Conservation (phyloP, 2,329 filamentous ascomycete genomes). For the Arachnomyces sp. region DNA sequence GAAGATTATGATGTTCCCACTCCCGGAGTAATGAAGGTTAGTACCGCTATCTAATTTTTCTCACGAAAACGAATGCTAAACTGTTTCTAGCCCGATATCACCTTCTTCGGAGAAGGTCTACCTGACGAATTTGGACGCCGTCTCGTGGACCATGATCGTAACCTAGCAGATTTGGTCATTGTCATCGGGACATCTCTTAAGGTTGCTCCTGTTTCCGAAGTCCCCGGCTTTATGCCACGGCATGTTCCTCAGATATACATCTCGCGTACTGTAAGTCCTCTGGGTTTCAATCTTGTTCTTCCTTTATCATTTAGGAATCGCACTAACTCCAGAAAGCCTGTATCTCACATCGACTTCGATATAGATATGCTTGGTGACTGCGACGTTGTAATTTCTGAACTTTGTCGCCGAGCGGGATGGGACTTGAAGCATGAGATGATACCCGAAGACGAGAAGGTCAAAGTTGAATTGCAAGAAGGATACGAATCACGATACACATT, state of each 20-base stretch:
- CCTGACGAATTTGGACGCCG: slow-evolving; percentile 75
- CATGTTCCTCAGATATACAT: slow-evolving; percentile 86
- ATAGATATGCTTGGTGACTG: slow-evolving; percentile 94
- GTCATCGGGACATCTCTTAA: slow-evolving; percentile 96
- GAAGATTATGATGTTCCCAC: slow-evolving; percentile 58
- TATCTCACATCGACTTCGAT: slow-evolving; percentile 88
- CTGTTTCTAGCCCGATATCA: slow-evolving; percentile 71
- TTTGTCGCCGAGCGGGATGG: slow-evolving; percentile 78
- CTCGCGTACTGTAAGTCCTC: slow-evolving; percentile 56
- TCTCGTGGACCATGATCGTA: slow-evolving; percentile 71
- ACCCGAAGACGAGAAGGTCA: slow-evolving; percentile 55
- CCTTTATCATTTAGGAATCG: background rate
- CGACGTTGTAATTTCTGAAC: slow-evolving; percentile 79
- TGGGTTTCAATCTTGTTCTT: background rate
- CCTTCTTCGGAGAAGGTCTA: slow-evolving; percentile 89
- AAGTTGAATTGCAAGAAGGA: slow-evolving; percentile 46
- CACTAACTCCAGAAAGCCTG: slow-evolving; percentile 47
- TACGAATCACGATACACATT: slow-evolving; percentile 39
- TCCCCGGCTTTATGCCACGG: slow-evolving; percentile 71
- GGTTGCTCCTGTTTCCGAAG: slow-evolving; percentile 88
- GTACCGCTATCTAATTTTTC: slow-evolving; percentile 2
- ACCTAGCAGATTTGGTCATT: slow-evolving; percentile 78
- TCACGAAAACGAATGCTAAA: slow-evolving; percentile 2
- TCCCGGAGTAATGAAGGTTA: slow-evolving; percentile 70
- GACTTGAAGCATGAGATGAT: slow-evolving; percentile 75